These are phyloP conservation scores for Aureobasidium musti DNA, from an alignment of 2,329 filamentous ascomycete species.

Conservation along the genomic window DNA sequence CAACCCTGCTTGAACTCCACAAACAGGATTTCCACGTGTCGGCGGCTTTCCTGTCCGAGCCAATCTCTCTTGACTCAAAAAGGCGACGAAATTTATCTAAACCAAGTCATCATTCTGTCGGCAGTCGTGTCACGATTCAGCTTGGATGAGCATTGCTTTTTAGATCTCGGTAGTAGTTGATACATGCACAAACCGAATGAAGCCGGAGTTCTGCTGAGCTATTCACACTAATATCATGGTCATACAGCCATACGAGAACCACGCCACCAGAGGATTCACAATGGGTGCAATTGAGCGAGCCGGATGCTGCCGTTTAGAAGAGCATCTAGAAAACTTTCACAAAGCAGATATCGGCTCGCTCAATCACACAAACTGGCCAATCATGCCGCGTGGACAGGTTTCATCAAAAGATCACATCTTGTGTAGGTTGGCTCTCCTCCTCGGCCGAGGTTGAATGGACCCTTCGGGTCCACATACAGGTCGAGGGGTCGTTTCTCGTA, in stretches of 20 bases:
- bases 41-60: neutral
- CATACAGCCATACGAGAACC: no score
- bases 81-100: neutral
- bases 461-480: neutral
- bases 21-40: constrained; percentile 1
- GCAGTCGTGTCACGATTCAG: no score
- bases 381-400: neutral
- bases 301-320: neutral
- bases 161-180: no score
- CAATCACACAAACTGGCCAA: neutral
- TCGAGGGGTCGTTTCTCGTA: neutral
- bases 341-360: neutral
- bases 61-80: neutral
- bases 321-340: neutral
- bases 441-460: neutral
- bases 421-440: neutral
- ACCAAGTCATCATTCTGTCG: neutral
- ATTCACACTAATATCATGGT: no score
- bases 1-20: neutral
- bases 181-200: no score
- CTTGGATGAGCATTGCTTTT: neutral
- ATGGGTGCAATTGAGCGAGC: neutral
- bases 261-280: neutral
- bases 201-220: no score
- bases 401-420: neutral